Conservation (phyloP, 176 grass and related monocot genomes). For the Areca catechu region DNA sequence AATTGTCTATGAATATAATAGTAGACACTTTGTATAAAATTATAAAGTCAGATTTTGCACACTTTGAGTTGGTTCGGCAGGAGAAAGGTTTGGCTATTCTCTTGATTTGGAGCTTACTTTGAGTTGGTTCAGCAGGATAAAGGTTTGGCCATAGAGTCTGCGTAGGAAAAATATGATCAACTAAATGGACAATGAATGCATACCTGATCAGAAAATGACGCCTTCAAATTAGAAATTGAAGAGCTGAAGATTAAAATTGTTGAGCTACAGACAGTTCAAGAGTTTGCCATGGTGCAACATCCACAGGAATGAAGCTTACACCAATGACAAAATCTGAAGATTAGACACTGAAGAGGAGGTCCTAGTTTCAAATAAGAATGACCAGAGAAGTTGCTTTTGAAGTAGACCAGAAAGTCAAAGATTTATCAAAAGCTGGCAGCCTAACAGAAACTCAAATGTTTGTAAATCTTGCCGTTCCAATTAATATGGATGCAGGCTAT, state of each 20-base stretch:
- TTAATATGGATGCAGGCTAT: no score
- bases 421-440: conserved; percentile 48
- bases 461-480: no score
- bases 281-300: conserved; percentile 86
- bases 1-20: no score
- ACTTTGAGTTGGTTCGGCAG: no score
- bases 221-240: conserved; percentile 51
- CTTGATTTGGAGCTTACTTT: conserved; percentile 51
- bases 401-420: conserved; percentile 53
- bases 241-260: conserved; percentile 51
- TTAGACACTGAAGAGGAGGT: conserved; percentile 57
- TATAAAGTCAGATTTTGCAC: no score
- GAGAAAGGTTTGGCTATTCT: conserved; percentile 17
- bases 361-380: conserved; percentile 44
- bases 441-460: conserved; percentile 63
- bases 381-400: conserved; percentile 46
- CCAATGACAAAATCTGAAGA: conserved; percentile 67
- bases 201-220: conserved; percentile 43
- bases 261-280: conserved; percentile 74
- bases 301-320: conserved; percentile 64
- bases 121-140: conserved; percentile 62
- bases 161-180: conserved; percentile 56
- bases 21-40: no score
- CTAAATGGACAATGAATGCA: conserved; percentile 38
- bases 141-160: conserved; percentile 34